phyloP scores from a whole-genome alignment of 2,329 filamentous ascomycete species.

The Epichloe festucae region DNA sequence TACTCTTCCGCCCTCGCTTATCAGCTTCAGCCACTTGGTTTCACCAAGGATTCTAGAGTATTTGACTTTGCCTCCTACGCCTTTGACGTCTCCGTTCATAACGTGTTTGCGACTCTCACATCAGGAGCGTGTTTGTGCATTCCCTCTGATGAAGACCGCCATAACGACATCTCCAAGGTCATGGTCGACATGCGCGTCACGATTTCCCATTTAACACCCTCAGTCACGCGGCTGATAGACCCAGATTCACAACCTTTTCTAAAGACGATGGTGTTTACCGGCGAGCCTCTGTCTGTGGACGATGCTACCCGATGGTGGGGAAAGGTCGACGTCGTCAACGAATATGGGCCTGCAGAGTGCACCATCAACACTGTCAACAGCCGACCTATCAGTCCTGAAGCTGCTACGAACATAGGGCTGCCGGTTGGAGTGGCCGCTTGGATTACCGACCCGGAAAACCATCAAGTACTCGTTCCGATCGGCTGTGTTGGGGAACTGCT shows the following conservation, averaged over 20 bases:
- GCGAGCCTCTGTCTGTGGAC: slow-evolving; percentile 3
- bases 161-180: too few relatives aligned
- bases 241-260: too few relatives aligned
- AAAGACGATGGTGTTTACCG: neutral
- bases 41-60: slow-evolving; percentile 6
- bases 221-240: too few relatives aligned
- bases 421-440: neutral
- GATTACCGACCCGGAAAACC: neutral
- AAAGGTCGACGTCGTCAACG: neutral
- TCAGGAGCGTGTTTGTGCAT: slow-evolving; percentile 7
- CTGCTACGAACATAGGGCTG: too few relatives aligned
- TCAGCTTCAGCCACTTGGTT: too few relatives aligned
- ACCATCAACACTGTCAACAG: neutral
- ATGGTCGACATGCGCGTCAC: too few relatives aligned
- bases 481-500: slow-evolving; percentile 19
- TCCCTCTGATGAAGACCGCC: slow-evolving; percentile 1
- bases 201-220: too few relatives aligned
- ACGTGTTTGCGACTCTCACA: slow-evolving; percentile 5
- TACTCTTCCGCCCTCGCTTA: too few relatives aligned
- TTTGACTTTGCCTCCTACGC: slow-evolving; percentile 10
- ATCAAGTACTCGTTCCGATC: neutral
- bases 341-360: neutral
- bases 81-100: slow-evolving; percentile 7
- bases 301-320: neutral
- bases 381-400: neutral